Conservation (phyloP, 2,329 filamentous ascomycete genomes). For the Paracoccidioides lutzii region DNA sequence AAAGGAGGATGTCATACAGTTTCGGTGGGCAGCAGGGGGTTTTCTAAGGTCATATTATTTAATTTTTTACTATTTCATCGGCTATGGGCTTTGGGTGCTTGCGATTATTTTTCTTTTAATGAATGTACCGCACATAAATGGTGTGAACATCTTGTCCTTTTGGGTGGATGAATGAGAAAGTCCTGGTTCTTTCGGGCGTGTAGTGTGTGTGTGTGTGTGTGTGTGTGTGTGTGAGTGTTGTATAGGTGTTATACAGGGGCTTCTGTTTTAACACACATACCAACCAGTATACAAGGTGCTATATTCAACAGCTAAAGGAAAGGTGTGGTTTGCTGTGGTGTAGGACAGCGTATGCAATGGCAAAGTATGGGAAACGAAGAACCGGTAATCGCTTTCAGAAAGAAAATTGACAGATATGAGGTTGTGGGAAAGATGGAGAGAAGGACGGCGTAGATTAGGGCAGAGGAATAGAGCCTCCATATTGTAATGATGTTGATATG, state of each 20-base stretch:
- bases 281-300: background rate
- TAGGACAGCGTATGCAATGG: background rate
- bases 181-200: too few relatives aligned
- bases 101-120: too few relatives aligned
- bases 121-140: too few relatives aligned
- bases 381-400: background rate
- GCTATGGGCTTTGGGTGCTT: too few relatives aligned
- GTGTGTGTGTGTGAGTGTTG: background rate
- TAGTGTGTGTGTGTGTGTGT: too few relatives aligned
- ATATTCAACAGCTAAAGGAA: background rate
- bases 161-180: too few relatives aligned
- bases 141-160: too few relatives aligned
- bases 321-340: background rate
- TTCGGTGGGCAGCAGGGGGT: too few relatives aligned
- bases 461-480: background rate
- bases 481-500: background rate
- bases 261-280: background rate
- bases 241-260: background rate
- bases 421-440: background rate
- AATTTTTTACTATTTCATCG: too few relatives aligned
- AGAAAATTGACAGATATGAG: background rate
- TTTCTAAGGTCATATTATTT: too few relatives aligned
- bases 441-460: background rate
- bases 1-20: too few relatives aligned
- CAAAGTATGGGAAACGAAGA: background rate